A percentile compares a stretch with the other conserved stretches of the same genome.
Conservation (phyloP, 331 rosid species). For the Quercus lobata region DNA sequence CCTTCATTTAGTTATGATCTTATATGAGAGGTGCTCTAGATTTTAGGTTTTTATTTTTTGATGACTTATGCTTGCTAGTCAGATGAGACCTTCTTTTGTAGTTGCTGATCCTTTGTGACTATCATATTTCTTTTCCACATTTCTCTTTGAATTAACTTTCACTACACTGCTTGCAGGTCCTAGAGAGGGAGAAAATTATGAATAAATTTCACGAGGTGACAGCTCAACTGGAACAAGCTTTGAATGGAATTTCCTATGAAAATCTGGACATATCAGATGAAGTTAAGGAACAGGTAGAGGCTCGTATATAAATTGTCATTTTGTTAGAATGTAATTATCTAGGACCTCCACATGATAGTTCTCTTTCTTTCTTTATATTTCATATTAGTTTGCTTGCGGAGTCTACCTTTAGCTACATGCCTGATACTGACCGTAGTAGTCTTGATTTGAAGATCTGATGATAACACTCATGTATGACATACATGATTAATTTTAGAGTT, state of each 20-base stretch:
- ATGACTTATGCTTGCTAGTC: not conserved
- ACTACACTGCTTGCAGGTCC: constrained; percentile 47
- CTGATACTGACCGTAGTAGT: not conserved
- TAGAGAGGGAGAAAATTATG: constrained; percentile 76
- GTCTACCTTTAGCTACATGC: not conserved
- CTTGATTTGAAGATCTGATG: not conserved
- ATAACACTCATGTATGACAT: not conserved
- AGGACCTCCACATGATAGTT: not conserved
- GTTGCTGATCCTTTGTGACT: not conserved
- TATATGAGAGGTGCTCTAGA: not conserved
- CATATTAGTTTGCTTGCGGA: not conserved
- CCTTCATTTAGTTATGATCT: not conserved
- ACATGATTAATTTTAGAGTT: not conserved
- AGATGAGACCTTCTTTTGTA: constrained; percentile 23
- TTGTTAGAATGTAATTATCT: not conserved
- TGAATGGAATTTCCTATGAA: constrained; percentile 65
- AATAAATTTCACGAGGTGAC: constrained; percentile 65
- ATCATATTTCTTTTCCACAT: not conserved
- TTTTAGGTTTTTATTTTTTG: not conserved
- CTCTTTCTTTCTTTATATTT: not conserved
- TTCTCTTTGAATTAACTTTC: constrained; percentile 1
- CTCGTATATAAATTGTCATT: not conserved
- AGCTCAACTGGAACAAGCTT: constrained; percentile 63
- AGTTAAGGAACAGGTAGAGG: constrained; percentile 89
- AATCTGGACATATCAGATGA: constrained; percentile 92